Evolutionary conservation across 306 rosid species (phyloP), one percentile per base, ranked within the genome.

Genomic region (Citrullus mucosospermus): DNA sequence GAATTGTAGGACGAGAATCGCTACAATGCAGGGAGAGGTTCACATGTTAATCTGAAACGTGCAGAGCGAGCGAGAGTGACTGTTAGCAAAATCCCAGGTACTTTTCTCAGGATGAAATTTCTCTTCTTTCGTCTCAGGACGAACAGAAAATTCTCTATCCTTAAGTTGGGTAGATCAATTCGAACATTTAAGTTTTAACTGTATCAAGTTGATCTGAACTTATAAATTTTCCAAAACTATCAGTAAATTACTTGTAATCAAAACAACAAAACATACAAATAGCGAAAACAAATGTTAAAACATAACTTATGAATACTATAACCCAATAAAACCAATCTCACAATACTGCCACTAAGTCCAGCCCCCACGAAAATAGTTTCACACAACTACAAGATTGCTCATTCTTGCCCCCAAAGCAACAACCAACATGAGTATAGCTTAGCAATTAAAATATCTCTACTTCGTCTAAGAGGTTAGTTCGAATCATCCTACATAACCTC

Each of bases 51-150:
- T 83, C 97, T 95, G 58, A 95, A 95, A 81, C 99, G 93, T 28
- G 99, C 99, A 63, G 99, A 95, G 84, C 91, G 93, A 67, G 99
- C 97, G 66, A 85, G 97, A 82, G 88, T 95, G 78, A 80, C 93
- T 38, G 80, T 95, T 32, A 89, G 63, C 84, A 95, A 91, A 90
- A 95, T 92, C 87, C 92, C 98, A 88, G 98, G 97, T 95, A 93
- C 9, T 81, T 72, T 60, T 36, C 75, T 18, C 12, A 20, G 38
- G 34, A 34, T 16, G 63, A 30, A 20, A 7, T 5, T 10, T 51
- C 10, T 78, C 17, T 17, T 48, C 56, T 77, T 25, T 59, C 30
- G 16, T 61, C 43, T 63, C 59, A 17, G 46, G 15, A 38, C 38
- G 34, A 67, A 67, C 8, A 15, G 14, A 72, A 48, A 20, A 54